phyloP scores from a whole-genome alignment of 2,329 filamentous ascomycete genomes.

The Botrytis tulipae region DNA sequence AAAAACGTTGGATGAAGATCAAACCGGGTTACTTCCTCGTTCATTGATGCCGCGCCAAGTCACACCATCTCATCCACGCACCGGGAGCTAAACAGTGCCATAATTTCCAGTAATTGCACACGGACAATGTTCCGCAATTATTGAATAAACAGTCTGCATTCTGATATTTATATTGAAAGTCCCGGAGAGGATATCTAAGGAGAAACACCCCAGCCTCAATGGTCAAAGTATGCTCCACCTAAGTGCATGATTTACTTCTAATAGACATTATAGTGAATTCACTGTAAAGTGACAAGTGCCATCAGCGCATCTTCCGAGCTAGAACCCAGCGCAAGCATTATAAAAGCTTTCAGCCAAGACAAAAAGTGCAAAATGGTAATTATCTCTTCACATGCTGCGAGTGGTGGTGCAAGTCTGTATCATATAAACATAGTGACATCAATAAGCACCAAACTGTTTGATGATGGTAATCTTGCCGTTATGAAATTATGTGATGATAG shows the following conservation, averaged over 20 bases:
- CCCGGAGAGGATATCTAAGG: rapidly evolving
- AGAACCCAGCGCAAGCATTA: not conserved
- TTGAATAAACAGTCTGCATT: not conserved
- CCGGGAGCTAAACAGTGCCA: not conserved
- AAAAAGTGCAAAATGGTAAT: too few species aligned
- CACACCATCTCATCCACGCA: not conserved
- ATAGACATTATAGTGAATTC: not conserved
- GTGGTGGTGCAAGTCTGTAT: too few species aligned
- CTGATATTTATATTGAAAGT: not conserved
- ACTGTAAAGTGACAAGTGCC: not conserved
- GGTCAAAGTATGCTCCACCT: not conserved
- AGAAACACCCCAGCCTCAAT: not conserved
- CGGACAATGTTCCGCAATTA: too few species aligned
- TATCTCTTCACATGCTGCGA: too few species aligned
- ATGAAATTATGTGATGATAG: too few species aligned
- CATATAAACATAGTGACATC: too few species aligned
- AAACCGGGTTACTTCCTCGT: not conserved
- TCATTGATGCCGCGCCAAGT: not conserved
- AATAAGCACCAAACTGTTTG: too few species aligned
- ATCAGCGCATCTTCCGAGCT: not conserved
- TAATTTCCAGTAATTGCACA: too few species aligned
- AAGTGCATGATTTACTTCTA: not conserved
- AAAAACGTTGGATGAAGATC: not conserved
- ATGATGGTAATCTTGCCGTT: not conserved
- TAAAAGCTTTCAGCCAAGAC: not conserved